Conservation (phyloP, 106 monocot genomes). For the Amphibolis antarctica region DNA sequence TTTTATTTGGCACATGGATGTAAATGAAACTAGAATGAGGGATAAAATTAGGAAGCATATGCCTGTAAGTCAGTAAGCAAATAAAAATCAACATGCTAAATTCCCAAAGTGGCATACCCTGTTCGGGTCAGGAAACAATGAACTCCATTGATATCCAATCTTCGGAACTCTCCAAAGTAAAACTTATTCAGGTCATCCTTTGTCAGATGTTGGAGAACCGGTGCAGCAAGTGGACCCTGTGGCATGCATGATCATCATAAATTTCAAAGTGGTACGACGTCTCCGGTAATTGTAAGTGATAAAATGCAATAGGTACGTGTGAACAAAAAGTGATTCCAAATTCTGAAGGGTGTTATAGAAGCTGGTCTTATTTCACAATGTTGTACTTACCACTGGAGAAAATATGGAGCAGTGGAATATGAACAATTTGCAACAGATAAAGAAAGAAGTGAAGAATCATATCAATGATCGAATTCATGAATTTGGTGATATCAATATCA, state of each 20-base stretch:
- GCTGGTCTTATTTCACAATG: background rate
- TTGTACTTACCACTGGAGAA: background rate
- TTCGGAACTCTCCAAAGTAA: constrained; percentile 65
- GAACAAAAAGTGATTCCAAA: too few relatives aligned
- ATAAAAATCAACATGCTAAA: background rate
- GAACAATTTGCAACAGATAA: too few relatives aligned
- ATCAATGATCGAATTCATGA: too few relatives aligned
- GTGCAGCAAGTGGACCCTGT: constrained; percentile 65
- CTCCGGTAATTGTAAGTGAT: background rate
- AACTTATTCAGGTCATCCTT: constrained; percentile 70
- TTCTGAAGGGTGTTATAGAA: too few relatives aligned
- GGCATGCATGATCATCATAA: background rate
- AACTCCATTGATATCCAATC: constrained; percentile 49
- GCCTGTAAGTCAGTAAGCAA: too few relatives aligned
- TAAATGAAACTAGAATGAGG: too few relatives aligned
- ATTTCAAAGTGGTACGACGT: background rate
- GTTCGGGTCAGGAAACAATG: constrained; percentile 67
- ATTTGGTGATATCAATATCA: too few relatives aligned
- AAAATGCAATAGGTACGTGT: too few relatives aligned
- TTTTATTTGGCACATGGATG: too few relatives aligned
- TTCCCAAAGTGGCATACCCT: constrained; percentile 25
- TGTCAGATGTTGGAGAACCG: constrained; percentile 49
- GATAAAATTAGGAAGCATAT: too few relatives aligned
- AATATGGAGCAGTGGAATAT: background rate
- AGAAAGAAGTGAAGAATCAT: too few relatives aligned